These are phyloP conservation scores for Drechslera avenae DNA, from an alignment of 2,329 filamentous ascomycete genomes.

Conservation along the genomic window DNA sequence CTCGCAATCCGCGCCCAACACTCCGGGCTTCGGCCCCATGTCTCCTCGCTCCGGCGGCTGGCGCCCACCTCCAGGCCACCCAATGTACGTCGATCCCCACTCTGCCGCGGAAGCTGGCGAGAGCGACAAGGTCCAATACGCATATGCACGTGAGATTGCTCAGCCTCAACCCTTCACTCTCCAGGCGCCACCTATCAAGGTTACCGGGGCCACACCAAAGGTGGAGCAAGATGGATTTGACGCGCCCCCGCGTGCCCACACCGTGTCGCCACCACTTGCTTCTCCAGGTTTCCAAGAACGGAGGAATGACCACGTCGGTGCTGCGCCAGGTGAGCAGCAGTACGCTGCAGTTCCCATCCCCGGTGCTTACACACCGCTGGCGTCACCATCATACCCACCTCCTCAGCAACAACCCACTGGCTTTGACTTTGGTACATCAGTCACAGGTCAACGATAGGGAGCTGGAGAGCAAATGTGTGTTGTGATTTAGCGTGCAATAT, in stretches of 20 bases:
- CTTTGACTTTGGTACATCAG: slow-evolving; percentile 48
- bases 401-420: slow-evolving; percentile 33
- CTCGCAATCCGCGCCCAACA: slow-evolving; percentile 89
- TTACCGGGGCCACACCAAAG: slow-evolving; percentile 78
- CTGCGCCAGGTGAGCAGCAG: slow-evolving; percentile 78
- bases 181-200: slow-evolving; percentile 79
- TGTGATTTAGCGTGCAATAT: slow-evolving; percentile 17
- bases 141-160: slow-evolving; percentile 51
- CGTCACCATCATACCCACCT: slow-evolving; percentile 51
- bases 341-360: slow-evolving; percentile 91
- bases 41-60: slow-evolving; percentile 63
- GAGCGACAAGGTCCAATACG: slow-evolving; percentile 43
- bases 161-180: slow-evolving; percentile 75
- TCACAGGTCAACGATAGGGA: slow-evolving; percentile 29
- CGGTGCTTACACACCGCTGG: slow-evolving; percentile 69
- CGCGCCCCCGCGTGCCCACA: slow-evolving; percentile 41
- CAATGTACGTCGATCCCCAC: slow-evolving; percentile 51
- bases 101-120: slow-evolving; percentile 61
- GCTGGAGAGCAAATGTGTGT: background rate
- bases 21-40: slow-evolving; percentile 77
- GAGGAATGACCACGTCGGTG: slow-evolving; percentile 67
- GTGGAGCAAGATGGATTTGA: slow-evolving; percentile 67
- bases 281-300: slow-evolving; percentile 51
- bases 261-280: slow-evolving; percentile 44
- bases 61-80: slow-evolving; percentile 52